A percentile compares a stretch with the other conserved stretches of the same genome.
These are phyloP conservation scores for Pseudogymnoascus pannorum DNA, from an alignment of 2,329 filamentous ascomycete species.

Conservation along the genomic window DNA sequence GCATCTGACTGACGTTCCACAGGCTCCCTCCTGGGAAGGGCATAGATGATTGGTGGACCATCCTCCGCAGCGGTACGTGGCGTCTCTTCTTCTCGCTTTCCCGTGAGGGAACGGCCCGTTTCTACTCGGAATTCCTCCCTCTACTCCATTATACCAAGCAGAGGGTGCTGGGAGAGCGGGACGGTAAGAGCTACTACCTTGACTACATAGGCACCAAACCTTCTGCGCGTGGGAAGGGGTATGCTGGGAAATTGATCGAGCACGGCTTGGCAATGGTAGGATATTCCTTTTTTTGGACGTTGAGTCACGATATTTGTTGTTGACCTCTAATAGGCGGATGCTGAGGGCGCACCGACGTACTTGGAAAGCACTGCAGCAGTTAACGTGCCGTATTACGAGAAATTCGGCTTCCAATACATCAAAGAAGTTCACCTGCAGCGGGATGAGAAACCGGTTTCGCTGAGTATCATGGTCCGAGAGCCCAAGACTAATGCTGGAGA, in stretches of 20 bases:
- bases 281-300: conserved; percentile 14
- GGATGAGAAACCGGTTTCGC: conserved; percentile 49
- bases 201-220: conserved; percentile 73
- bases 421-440: conserved; percentile 57
- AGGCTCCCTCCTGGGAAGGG: conserved; percentile 71
- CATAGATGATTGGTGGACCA: conserved; percentile 66
- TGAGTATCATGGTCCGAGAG: conserved; percentile 80
- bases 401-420: conserved; percentile 64
- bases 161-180: conserved; percentile 58
- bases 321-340: conserved; percentile 50
- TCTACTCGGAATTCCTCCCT: conserved; percentile 71
- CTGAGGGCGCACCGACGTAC: conserved; percentile 61
- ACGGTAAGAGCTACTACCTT: conserved; percentile 68
- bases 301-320: background rate
- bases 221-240: conserved; percentile 62
- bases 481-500: conserved; percentile 33
- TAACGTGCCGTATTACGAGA: conserved; percentile 67
- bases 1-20: conserved; percentile 1
- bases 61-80: conserved; percentile 71
- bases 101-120: conserved; percentile 62
- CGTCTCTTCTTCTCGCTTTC: conserved; percentile 68
- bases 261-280: conserved; percentile 57
- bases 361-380: conserved; percentile 66
- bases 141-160: conserved; percentile 66
- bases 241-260: conserved; percentile 63